phyloP scores from a whole-genome alignment of 257 asterid genomes.

The Verbascum thapsus region DNA sequence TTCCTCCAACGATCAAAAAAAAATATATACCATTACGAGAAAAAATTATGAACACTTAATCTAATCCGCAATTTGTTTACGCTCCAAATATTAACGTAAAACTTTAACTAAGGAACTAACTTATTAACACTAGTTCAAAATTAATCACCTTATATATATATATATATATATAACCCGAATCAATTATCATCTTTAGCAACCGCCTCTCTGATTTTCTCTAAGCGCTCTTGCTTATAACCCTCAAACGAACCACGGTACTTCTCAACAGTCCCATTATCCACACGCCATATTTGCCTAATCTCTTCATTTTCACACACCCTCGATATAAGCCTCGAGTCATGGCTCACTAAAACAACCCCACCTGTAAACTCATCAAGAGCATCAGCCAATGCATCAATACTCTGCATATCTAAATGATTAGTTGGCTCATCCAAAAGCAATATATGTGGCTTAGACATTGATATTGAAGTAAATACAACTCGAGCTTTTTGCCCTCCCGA shows the following conservation, averaged over 20 bases:
- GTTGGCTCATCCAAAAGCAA: slow-evolving; percentile 70
- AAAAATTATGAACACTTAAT: background rate
- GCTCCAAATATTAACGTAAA: background rate
- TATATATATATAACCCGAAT: slow-evolving; percentile 18
- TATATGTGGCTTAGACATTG: slow-evolving; percentile 75
- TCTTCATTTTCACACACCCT: too few relatives aligned
- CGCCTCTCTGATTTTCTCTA: slow-evolving; percentile 58
- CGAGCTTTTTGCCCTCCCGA: slow-evolving; percentile 76
- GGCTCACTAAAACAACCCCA: too few relatives aligned
- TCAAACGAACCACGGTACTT: slow-evolving; percentile 51
- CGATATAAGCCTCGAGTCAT: too few relatives aligned
- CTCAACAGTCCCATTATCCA: slow-evolving; percentile 66
- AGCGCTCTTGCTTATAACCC: slow-evolving; percentile 67
- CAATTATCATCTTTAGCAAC: slow-evolving; percentile 60
- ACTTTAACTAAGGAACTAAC: background rate
- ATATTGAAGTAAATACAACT: slow-evolving; percentile 70
- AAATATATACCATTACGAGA: background rate
- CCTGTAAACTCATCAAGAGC: too few relatives aligned
- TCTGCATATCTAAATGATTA: slow-evolving; percentile 78
- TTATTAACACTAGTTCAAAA: background rate
- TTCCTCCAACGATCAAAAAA: background rate
- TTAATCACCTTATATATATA: background rate
- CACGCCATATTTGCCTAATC: slow-evolving; percentile 66
- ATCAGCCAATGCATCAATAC: slow-evolving; percentile 70
- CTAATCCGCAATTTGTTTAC: slow-evolving; percentile 3